Evolutionary conservation across 495 filamentous ascomycete genomes (phyloP).

Genomic region (Trichodelitschia bisporula): DNA sequence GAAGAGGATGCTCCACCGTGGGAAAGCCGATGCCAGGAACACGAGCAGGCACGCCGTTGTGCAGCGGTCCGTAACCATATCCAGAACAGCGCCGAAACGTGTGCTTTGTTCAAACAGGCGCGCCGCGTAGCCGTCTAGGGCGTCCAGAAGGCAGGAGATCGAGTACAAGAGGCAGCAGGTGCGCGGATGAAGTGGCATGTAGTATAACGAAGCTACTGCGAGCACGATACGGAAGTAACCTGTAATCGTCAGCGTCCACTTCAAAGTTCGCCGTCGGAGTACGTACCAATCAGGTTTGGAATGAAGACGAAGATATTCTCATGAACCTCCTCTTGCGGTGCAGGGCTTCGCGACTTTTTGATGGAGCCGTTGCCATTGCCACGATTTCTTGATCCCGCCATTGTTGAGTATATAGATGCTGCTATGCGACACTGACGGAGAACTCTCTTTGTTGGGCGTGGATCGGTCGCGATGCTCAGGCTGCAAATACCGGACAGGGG

Average conservation of each 20-base stretch:
- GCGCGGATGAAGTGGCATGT: constrained; percentile 91
- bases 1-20: constrained; percentile 78
- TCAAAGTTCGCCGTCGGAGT: constrained; percentile 1
- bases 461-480: no score
- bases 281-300: constrained; percentile 78
- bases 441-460: no score
- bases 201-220: constrained; percentile 80
- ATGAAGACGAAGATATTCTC: constrained; percentile 95
- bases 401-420: no score
- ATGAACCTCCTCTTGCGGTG: constrained; percentile 19
- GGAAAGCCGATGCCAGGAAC: constrained; percentile 79
- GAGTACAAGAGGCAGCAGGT: constrained; percentile 83
- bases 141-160: constrained; percentile 81
- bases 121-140: constrained; percentile 76
- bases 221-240: constrained; percentile 79
- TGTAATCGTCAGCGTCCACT: constrained; percentile 12
- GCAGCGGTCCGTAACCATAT: constrained; percentile 94
- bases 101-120: constrained; percentile 76
- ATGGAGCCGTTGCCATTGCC: constrained; percentile 8
- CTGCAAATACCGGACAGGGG: no score
- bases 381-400: constrained; percentile 1
- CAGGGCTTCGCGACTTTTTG: no score
- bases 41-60: constrained; percentile 85
- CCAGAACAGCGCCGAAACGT: constrained; percentile 80
- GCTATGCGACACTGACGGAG: no score